Evolutionary conservation across 2,329 filamentous ascomycete species (phyloP), one percentile per base, ranked within the genome.

Genomic region (Aschersonia sp.): DNA sequence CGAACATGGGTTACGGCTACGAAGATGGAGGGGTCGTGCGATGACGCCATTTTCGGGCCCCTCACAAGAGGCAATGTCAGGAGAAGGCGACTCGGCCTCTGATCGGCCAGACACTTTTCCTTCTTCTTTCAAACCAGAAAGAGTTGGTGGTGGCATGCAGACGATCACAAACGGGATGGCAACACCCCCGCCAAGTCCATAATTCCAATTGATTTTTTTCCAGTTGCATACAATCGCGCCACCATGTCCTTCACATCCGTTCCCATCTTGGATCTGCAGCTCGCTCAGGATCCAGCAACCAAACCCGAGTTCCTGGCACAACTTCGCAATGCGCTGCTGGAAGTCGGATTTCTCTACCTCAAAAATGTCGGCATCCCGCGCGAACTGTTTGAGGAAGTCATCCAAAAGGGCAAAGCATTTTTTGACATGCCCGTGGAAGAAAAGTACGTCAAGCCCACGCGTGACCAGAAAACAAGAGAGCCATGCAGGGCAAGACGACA

Each of bases 291-390:
- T 54, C 72, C 77, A 20, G 67, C 68, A 4, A 82, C 84, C 0
- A 94, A 92, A 65, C 75, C 84, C 2, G 68, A 67, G 32, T 92
- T 94, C 57, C 74, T 94, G 0, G 64, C 69, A 1, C 72, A 85
- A 47, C 73, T 94, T 32, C 82, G 84, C 12, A 71, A 84, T 63
- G 85, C 86, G 0, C 68, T 94, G 32, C 77, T 94, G 57, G 84
- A 91, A 61, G 85, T 94, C n/a, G 88, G 88, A 2, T 94, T 94
- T 58, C 64, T 94, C 29, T 94, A 94, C 59, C 75, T 94, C 51
- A 83, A 82, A 59, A 89, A 94, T 58, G 82, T 85, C 2, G 84
- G 83, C 29, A 80, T 91, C 46, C 71, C 82, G 4, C 74, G 82
- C 12, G 68, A 75, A 40, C 66, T 91, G 47, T 79, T 85, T 55